Conservation (phyloP, 2,329 filamentous ascomycete genomes). For the Trichoderma atrobrunneum region DNA sequence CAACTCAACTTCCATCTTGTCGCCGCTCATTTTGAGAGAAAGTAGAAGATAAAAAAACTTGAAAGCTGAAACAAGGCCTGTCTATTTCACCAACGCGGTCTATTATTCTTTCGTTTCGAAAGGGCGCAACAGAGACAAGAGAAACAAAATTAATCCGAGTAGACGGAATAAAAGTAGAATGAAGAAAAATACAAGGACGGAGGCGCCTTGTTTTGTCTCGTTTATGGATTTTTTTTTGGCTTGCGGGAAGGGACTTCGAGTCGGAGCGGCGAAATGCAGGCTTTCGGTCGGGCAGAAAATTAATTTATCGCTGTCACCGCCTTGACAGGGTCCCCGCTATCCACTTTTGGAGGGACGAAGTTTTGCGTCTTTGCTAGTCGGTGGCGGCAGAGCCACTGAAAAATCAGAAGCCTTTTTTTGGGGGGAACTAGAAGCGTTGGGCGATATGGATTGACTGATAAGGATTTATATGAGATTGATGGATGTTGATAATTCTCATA, state of each 20-base stretch:
- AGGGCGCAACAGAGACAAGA: neutral
- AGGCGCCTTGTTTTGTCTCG: neutral
- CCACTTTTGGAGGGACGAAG: constrained; percentile 6
- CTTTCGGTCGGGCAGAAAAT: constrained; percentile 33
- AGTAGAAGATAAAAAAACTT: neutral
- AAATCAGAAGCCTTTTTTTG: neutral
- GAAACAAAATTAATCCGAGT: neutral
- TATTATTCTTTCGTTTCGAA: neutral
- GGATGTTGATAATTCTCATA: neutral
- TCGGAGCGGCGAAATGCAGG: constrained; percentile 19
- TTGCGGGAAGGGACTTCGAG: neutral
- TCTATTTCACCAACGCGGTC: neutral
- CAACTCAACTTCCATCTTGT: constrained; percentile 57
- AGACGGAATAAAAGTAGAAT: neutral
- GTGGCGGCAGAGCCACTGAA: constrained; percentile 1
- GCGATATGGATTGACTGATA: neutral
- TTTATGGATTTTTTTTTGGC: constrained; percentile 6
- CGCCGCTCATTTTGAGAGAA: constrained; percentile 43
- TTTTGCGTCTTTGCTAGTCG: constrained; percentile 1
- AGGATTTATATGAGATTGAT: neutral
- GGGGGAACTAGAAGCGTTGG: neutral
- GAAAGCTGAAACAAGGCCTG: neutral
- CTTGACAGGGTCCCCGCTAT: constrained; percentile 20
- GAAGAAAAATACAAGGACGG: neutral
- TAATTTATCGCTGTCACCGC: constrained; percentile 30